phyloP scores from a whole-genome alignment of 768 basidiomycete species.

The Panellus pusillus region DNA sequence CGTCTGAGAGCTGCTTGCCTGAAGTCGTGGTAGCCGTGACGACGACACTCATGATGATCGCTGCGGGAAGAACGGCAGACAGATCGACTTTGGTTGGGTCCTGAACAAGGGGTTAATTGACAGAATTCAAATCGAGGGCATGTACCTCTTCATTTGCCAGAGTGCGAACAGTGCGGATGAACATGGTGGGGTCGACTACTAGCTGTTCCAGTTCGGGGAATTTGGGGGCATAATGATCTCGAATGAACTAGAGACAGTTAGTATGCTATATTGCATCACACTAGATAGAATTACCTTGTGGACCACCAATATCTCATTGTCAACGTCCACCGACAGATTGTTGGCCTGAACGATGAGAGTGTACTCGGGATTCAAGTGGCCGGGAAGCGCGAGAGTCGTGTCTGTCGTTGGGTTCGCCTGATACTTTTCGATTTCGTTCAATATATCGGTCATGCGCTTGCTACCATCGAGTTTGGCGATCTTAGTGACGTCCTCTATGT shows the following conservation, averaged over 20 bases:
- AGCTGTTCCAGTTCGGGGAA: constrained; percentile 98
- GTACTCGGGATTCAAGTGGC: constrained; percentile 94
- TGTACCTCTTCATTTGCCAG: constrained; percentile 81
- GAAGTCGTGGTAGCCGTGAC: constrained; percentile 92
- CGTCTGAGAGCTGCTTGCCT: constrained; percentile 68
- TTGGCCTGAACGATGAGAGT: constrained; percentile 95
- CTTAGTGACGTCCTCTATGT: constrained; percentile 80
- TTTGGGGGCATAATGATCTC: constrained; percentile 92
- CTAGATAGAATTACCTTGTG: constrained; percentile 68
- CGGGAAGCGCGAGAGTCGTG: constrained; percentile 74
- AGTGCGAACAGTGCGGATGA: constrained; percentile 85
- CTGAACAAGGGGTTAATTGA: constrained; percentile 34
- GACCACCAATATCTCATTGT: constrained; percentile 96
- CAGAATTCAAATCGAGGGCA: background rate
- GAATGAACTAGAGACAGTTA: constrained; percentile 71
- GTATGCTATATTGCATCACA: constrained; percentile 1
- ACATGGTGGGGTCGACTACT: constrained; percentile 88
- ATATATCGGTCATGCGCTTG: constrained; percentile 83
- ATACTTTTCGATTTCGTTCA: constrained; percentile 92
- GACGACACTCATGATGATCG: constrained; percentile 93
- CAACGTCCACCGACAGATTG: constrained; percentile 96
- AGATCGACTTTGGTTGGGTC: constrained; percentile 88
- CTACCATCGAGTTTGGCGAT: constrained; percentile 89
- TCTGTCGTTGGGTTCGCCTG: constrained; percentile 75
- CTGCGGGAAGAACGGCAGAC: constrained; percentile 76